These are phyloP conservation scores for Acidomyces sp. DNA, from an alignment of 495 filamentous ascomycete species.

Conservation along the genomic window DNA sequence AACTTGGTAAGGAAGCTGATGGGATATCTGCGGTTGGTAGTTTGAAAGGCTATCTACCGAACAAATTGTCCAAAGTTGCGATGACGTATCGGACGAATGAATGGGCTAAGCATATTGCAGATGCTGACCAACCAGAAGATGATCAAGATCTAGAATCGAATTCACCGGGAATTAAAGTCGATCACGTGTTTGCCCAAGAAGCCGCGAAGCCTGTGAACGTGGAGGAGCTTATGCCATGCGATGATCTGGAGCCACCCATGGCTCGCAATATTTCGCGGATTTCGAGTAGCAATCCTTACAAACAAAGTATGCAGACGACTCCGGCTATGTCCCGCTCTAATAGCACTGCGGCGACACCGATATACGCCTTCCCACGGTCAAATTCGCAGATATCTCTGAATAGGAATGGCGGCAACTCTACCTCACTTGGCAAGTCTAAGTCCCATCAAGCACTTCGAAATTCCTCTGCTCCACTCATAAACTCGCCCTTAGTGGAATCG, in stretches of 20 bases:
- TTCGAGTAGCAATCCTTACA: constrained; percentile 6
- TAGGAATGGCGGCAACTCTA: neutral
- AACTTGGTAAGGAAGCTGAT: constrained; percentile 13
- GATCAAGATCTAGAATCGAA: constrained; percentile 34
- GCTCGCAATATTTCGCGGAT: neutral
- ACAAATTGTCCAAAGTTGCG: constrained; percentile 54
- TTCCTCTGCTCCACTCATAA: constrained; percentile 33
- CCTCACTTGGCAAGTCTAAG: neutral
- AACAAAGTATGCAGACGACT: constrained; percentile 5
- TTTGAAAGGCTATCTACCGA: constrained; percentile 37
- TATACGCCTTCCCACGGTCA: constrained; percentile 11
- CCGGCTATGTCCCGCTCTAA: neutral
- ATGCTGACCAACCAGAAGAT: constrained; percentile 62
- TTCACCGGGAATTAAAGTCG: constrained; percentile 26
- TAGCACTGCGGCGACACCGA: constrained; percentile 5
- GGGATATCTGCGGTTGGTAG: constrained; percentile 26
- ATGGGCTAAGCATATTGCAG: constrained; percentile 82
- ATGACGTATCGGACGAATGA: constrained; percentile 84
- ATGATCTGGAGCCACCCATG: neutral
- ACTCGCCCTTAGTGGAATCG: constrained; percentile 30
- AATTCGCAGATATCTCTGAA: constrained; percentile 6
- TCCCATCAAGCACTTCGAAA: constrained; percentile 25
- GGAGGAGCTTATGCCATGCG: constrained; percentile 7
- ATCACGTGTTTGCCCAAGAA: constrained; percentile 17
- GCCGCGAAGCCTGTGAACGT: constrained; percentile 12